Evolutionary conservation across 345 rosid species (phyloP), one percentile per base, ranked within the genome.

Genomic region (Atalantia buxifolia): DNA sequence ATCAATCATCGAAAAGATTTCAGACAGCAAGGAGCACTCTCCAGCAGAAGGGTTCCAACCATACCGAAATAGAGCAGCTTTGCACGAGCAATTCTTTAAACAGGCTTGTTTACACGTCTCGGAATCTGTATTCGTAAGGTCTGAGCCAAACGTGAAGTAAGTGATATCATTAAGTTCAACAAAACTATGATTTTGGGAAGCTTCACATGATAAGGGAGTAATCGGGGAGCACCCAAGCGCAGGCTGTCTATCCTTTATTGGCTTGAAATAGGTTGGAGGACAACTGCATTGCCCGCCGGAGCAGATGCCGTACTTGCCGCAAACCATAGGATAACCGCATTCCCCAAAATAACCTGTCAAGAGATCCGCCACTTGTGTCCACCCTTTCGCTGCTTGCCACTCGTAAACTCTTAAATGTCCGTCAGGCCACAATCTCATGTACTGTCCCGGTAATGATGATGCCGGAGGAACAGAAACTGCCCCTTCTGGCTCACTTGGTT

Each of bases 301-400:
- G 79, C 86, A 87, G 38, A 87, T 72, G 5, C 89, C 85, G 67
- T 83, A 84, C 10, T 45, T 76, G 10, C 87, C 86, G 5, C 89
- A 84, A 19, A 9, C 86, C 57, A 40, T 21, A 10, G 89, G 86
- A 35, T 70, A 86, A 36, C 2, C 74, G 72, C 87, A 87, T 10
- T 69, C 76, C 4, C 55, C 77, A 6, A 62, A 28, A 7, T 1
- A 42, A 2, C 28, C 8, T 3, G 53, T 66, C 60, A 83, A 66
- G 14, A 84, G 28, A 68, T 87, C 89, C 4, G 74, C 81, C 25
- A 45, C 57, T 53, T n/a, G 78, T 56, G 38, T 64, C 83, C 81
- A 76, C 16, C 38, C 57, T 30, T 24, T 22, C 21, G 1, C 21
- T 14, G 1, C 14, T 10, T 25, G 31, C 87, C 78, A 70, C 40